Evolutionary conservation across 2,329 filamentous ascomycete species (phyloP).

Genomic region (Aspergillus sclerotialis): DNA sequence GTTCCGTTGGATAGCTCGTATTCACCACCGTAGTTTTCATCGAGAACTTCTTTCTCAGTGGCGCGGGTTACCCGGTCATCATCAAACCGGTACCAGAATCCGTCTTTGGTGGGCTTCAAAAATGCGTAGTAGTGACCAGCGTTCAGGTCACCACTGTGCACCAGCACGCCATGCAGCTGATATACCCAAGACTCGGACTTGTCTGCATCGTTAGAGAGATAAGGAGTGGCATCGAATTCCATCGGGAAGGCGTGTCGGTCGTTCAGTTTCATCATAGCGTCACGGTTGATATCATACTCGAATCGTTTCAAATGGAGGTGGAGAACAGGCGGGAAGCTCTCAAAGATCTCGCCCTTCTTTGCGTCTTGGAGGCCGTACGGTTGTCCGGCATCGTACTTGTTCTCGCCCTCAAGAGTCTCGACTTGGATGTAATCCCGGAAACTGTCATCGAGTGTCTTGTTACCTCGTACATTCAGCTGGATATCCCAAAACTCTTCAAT

Average conservation of each 20-base stretch:
- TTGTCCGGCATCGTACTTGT: constrained; percentile 92
- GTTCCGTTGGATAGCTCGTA: constrained; percentile 56
- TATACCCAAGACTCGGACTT: constrained; percentile 85
- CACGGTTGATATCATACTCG: constrained; percentile 91
- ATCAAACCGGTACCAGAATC: constrained; percentile 94
- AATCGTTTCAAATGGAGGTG: constrained; percentile 96
- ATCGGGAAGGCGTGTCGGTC: constrained; percentile 44
- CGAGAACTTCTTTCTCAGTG: constrained; percentile 81
- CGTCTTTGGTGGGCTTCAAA: constrained; percentile 85
- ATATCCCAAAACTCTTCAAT: constrained; percentile 99
- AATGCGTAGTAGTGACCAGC: constrained; percentile 98
- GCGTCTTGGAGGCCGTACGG: constrained; percentile 91
- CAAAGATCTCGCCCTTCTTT: constrained; percentile 96
- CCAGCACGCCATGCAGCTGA: constrained; percentile 87
- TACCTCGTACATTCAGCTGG: constrained; percentile 91
- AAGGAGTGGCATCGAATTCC: constrained; percentile 62
- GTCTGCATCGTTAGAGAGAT: constrained; percentile 78
- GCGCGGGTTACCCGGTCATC: constrained; percentile 96
- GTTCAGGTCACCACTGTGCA: constrained; percentile 94
- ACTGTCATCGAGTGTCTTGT: constrained; percentile 86
- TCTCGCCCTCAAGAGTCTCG: constrained; percentile 94
- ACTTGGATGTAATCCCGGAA: constrained; percentile 96
- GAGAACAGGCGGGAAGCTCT: constrained; percentile 85
- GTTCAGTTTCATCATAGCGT: constrained; percentile 95
- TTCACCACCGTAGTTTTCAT: constrained; percentile 95